These are phyloP conservation scores for Fusarium sterilihyphosum DNA, from an alignment of 2,329 filamentous ascomycete species.

Conservation along the genomic window DNA sequence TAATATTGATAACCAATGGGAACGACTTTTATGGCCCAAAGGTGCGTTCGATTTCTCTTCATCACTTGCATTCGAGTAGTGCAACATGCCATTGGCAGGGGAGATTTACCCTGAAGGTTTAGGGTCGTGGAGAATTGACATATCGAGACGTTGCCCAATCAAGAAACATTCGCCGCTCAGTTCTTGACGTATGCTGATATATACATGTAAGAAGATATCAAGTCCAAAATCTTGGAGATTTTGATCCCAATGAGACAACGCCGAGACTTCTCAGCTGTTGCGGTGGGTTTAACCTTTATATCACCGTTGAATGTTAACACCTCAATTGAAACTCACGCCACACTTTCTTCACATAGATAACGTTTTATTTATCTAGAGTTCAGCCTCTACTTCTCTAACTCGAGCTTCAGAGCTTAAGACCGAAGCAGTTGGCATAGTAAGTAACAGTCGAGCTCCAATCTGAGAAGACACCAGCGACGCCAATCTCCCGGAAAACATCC, in stretches of 20 bases:
- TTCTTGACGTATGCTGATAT: not conserved
- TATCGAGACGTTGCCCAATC: not conserved
- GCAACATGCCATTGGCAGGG: not conserved
- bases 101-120: not conserved
- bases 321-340: not conserved
- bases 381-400: not conserved
- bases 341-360: no score
- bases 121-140: not conserved
- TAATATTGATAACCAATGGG: not conserved
- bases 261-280: not conserved
- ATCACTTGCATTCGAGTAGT: not conserved
- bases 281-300: not conserved
- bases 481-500: conserved; percentile 71
- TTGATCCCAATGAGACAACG: accelerated
- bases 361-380: not conserved
- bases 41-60: not conserved
- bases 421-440: conserved; percentile 78
- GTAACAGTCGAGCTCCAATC: conserved; percentile 77
- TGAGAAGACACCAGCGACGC: conserved; percentile 70
- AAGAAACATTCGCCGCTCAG: not conserved
- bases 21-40: accelerated
- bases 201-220: not conserved
- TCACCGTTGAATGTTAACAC: not conserved
- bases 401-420: conserved; percentile 32
- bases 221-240: accelerated